Conservation (phyloP, 169 alveolate species). For the Plasmodium billcollinsi region DNA sequence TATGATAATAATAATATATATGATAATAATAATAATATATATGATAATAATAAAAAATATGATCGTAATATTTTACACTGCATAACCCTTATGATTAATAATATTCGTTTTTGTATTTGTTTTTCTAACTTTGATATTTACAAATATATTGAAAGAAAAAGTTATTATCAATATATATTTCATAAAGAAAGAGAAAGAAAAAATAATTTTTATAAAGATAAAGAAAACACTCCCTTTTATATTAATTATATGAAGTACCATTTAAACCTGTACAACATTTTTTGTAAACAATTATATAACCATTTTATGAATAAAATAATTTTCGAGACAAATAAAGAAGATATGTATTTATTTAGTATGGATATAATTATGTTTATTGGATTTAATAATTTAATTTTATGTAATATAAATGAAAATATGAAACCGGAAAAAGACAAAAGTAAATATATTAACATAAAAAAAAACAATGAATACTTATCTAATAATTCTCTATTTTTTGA, state of each 20-base stretch:
- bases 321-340: constrained; percentile 50
- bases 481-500: constrained; percentile 33
- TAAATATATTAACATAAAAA: neutral
- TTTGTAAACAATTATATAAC: constrained; percentile 26
- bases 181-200: neutral
- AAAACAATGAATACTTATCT: neutral
- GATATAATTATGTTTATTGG: constrained; percentile 29
- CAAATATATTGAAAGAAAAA: neutral
- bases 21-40: neutral
- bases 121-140: constrained; percentile 1
- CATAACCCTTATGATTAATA: constrained; percentile 22
- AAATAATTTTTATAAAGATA: neutral
- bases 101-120: constrained; percentile 23
- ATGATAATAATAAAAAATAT: neutral
- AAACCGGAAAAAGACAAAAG: too few species aligned
- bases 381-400: constrained; percentile 5
- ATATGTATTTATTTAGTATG: constrained; percentile 11
- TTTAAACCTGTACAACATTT: constrained; percentile 1
- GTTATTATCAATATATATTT: constrained; percentile 29
- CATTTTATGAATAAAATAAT: constrained; percentile 11
- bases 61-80: constrained; percentile 14
- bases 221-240: neutral
- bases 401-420: neutral
- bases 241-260: neutral
- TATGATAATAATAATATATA: too few species aligned